Evolutionary conservation across 148 eudicot species (phyloP).

Genomic region (Fallopia convolvulus): DNA sequence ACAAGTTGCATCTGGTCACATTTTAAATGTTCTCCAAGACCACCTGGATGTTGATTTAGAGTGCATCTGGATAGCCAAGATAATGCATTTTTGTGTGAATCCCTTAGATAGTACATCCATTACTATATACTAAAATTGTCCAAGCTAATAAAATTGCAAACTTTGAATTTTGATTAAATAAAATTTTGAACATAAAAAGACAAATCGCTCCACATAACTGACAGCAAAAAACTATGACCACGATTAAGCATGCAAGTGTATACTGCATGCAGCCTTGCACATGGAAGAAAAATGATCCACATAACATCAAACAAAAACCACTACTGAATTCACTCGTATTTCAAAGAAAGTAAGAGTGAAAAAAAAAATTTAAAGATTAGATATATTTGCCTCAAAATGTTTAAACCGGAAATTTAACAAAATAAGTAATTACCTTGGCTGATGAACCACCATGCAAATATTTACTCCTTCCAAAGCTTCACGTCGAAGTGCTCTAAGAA

Average conservation of each 20-base stretch:
- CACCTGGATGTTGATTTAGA: no score
- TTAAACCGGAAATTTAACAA: neutral
- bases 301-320: no score
- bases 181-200: neutral
- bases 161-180: neutral
- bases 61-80: no score
- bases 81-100: no score
- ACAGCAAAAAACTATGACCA: neutral
- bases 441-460: constrained; percentile 80
- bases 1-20: no score
- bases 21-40: no score
- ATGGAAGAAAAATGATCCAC: neutral
- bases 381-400: neutral
- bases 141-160: no score
- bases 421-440: constrained; percentile 50
- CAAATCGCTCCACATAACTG: neutral
- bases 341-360: no score
- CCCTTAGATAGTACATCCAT: neutral
- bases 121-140: neutral
- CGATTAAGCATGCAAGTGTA: neutral
- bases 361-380: no score
- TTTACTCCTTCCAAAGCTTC: constrained; percentile 87
- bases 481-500: constrained; percentile 80
- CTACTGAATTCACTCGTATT: no score
- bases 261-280: neutral